Conservation (phyloP, 2,329 filamentous ascomycete species). For the Endocalyx cinctus region DNA sequence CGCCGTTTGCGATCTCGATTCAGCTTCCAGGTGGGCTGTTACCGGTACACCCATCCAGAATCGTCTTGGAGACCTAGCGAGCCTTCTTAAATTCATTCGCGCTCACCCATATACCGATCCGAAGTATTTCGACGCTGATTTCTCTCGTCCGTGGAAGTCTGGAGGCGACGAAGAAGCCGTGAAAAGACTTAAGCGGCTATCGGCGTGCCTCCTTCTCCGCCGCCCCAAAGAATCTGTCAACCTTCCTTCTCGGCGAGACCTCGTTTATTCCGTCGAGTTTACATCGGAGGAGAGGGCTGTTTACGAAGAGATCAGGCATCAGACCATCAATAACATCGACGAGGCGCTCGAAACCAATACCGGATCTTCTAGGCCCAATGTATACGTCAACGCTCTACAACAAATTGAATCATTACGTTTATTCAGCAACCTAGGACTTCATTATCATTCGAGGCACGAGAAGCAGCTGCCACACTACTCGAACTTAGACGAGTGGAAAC, state of each 20-base stretch:
- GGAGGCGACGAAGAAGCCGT: conserved; percentile 32
- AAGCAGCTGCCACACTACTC: conserved; percentile 1
- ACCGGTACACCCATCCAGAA: conserved; percentile 49
- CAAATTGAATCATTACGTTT: conserved; percentile 40
- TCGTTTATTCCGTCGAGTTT: conserved; percentile 31
- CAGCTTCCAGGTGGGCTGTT: conserved; percentile 38
- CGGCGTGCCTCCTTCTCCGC: conserved; percentile 33
- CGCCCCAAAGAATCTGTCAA: conserved; percentile 33
- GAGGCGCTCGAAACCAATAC: conserved; percentile 24
- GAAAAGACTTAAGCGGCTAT: conserved; percentile 34
- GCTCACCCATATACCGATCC: conserved; percentile 36
- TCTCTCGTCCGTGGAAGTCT: conserved; percentile 34
- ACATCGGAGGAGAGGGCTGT: conserved; percentile 26
- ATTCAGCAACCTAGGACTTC: conserved; percentile 41
- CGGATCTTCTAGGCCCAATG: conserved; percentile 5
- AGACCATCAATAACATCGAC: conserved; percentile 27
- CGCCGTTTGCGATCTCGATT: conserved; percentile 33
- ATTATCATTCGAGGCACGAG: conserved; percentile 31
- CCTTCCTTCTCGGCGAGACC: conserved; percentile 32
- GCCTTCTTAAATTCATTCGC: conserved; percentile 38
- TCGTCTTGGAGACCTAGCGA: conserved; percentile 34
- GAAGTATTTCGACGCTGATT: conserved; percentile 33
- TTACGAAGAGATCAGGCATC: conserved; percentile 28
- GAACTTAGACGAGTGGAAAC: conserved; percentile 11
- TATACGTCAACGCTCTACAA: conserved; percentile 38